These are phyloP conservation scores for Phytophthora idaei DNA, from an alignment of 352 stramenopile genomes.

Conservation along the genomic window DNA sequence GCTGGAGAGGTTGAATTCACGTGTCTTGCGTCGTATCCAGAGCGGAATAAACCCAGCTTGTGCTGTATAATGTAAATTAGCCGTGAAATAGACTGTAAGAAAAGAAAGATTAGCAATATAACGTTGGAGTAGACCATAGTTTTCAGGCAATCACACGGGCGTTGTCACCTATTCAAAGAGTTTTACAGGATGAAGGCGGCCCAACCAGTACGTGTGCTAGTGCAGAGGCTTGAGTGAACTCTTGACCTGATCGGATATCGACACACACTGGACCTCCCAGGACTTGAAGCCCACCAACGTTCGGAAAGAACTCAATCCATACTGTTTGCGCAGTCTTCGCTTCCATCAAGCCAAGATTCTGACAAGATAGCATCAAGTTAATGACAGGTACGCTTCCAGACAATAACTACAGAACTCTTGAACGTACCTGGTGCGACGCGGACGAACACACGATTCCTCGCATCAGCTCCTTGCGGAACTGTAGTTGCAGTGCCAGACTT, in stretches of 20 bases:
- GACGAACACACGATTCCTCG: slow-evolving; percentile 74
- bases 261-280: slow-evolving; percentile 70
- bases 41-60: slow-evolving; percentile 58
- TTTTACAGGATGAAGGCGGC: slow-evolving; percentile 21
- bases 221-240: slow-evolving; percentile 53
- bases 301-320: slow-evolving; percentile 69
- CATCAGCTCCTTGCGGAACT: slow-evolving; percentile 78
- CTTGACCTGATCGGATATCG: slow-evolving; percentile 64
- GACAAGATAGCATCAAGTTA: background rate
- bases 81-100: slow-evolving; percentile 17
- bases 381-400: background rate
- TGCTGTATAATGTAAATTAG: slow-evolving; percentile 54
- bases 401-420: background rate
- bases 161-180: slow-evolving; percentile 23
- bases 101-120: slow-evolving; percentile 7
- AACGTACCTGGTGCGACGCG: slow-evolving; percentile 70
- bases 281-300: slow-evolving; percentile 67
- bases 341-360: slow-evolving; percentile 76
- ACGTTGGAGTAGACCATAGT: slow-evolving; percentile 3
- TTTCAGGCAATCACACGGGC: background rate
- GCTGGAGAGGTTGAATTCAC: slow-evolving; percentile 81
- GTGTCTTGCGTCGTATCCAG: slow-evolving; percentile 64
- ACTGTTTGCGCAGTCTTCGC: slow-evolving; percentile 49
- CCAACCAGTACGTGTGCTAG: slow-evolving; percentile 66
- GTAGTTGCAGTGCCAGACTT: slow-evolving; percentile 69